A percentile compares a stretch with the other conserved stretches of the same genome.
These are phyloP conservation scores for Saksenaea vasiformis DNA, from an alignment of 371 early-diverging fungal genomes.

Conservation along the genomic window DNA sequence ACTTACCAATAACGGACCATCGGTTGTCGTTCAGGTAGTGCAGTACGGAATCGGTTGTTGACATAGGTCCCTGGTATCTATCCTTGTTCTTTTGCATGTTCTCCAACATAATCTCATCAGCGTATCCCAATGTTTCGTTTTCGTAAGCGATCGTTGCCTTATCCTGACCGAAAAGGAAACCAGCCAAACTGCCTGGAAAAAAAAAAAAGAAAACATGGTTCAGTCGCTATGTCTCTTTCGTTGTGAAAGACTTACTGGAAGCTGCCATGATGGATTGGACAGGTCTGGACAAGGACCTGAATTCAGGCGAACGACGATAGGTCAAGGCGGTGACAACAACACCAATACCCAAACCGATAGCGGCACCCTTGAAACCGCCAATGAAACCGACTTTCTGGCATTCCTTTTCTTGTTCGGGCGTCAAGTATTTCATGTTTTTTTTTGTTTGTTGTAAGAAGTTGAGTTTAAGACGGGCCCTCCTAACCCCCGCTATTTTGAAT, in stretches of 20 bases:
- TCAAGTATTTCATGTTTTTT: constrained; percentile 9
- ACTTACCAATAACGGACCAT: constrained; percentile 57
- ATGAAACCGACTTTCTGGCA: constrained; percentile 22
- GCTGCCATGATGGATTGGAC: constrained; percentile 42
- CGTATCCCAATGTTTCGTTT: constrained; percentile 43
- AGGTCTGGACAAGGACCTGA: constrained; percentile 42
- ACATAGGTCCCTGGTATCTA: constrained; percentile 3
- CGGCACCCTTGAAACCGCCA: constrained; percentile 47
- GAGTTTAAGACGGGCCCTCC: constrained; percentile 2
- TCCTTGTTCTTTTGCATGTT: constrained; percentile 12
- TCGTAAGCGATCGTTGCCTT: constrained; percentile 39
- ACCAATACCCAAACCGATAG: constrained; percentile 48
- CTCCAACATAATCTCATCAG: constrained; percentile 39
- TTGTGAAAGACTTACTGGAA: constrained; percentile 42
- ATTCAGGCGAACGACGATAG: constrained; percentile 40
- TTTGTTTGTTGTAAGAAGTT: neutral
- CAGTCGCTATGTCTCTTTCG: neutral
- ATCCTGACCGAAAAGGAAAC: constrained; percentile 49
- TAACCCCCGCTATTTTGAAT: constrained; percentile 4
- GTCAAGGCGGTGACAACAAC: constrained; percentile 34
- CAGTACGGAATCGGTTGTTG: constrained; percentile 13
- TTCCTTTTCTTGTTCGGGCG: constrained; percentile 36
- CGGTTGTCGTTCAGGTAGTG: constrained; percentile 49
- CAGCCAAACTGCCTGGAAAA: constrained; percentile 39
- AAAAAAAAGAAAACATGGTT: neutral